phyloP scores from a whole-genome alignment of 108 stramenopile genomes.

The Aureococcus anophagefferens region DNA sequence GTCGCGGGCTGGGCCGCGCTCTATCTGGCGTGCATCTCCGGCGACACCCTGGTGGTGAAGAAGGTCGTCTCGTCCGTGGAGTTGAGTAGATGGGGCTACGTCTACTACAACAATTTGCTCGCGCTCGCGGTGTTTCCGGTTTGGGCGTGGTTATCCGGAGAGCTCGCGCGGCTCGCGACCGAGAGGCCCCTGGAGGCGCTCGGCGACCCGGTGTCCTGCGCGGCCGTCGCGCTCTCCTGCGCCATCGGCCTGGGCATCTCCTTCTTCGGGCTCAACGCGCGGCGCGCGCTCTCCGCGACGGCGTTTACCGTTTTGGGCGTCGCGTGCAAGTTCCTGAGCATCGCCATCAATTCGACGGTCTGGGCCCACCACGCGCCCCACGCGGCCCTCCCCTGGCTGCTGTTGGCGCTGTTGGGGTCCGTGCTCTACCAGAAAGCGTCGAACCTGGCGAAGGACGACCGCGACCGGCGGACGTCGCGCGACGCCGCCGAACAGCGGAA shows the following conservation, averaged over 20 bases:
- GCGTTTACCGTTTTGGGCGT: conserved; percentile 72
- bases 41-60: conserved; percentile 84
- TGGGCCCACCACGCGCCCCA: conserved; percentile 83
- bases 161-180: conserved; percentile 31
- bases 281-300: conserved; percentile 61
- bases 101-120: conserved; percentile 76
- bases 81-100: conserved; percentile 69
- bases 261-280: conserved; percentile 71
- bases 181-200: conserved; percentile 5
- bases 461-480: too few species aligned
- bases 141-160: conserved; percentile 1
- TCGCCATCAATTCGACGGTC: conserved; percentile 64
- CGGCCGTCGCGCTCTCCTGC: conserved; percentile 52
- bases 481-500: too few species aligned
- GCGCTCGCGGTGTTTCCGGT: conserved; percentile 65
- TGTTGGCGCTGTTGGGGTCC: conserved; percentile 71
- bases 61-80: conserved; percentile 61
- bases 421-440: conserved; percentile 61
- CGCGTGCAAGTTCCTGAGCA: conserved; percentile 76
- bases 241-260: conserved; percentile 76
- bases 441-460: too few species aligned
- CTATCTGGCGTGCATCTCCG: conserved; percentile 58
- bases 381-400: conserved; percentile 57
- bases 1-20: conserved; percentile 65
- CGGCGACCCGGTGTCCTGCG: conserved; percentile 2